Percentiles rank a stretch among this genome's conserved stretches.
Evolutionary conservation across 208 protist species (phyloP).

Genomic region (Acanthamoeba triangularis): DNA sequence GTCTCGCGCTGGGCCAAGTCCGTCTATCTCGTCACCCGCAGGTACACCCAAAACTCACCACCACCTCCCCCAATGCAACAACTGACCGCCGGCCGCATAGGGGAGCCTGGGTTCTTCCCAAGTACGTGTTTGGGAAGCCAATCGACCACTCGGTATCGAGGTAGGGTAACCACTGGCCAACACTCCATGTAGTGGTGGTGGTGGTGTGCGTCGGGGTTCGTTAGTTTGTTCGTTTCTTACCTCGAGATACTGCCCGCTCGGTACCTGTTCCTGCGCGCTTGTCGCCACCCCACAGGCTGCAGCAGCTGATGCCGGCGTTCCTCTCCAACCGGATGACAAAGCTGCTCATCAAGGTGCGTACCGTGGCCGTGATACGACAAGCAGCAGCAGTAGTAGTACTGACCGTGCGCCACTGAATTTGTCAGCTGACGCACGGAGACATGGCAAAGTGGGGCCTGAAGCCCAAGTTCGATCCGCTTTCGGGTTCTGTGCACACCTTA

Average conservation of each 20-base stretch:
- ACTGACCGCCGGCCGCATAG: neutral
- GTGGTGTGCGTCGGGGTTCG: too few relatives aligned
- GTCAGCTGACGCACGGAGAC: constrained; percentile 36
- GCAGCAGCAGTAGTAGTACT: neutral
- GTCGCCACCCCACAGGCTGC: too few relatives aligned
- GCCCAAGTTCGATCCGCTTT: neutral
- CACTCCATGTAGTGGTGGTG: neutral
- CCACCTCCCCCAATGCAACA: too few relatives aligned
- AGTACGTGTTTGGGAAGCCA: constrained; percentile 31
- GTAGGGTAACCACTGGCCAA: neutral
- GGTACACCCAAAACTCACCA: neutral
- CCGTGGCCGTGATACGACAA: too few relatives aligned
- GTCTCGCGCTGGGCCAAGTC: constrained; percentile 41
- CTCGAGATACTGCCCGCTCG: too few relatives aligned
- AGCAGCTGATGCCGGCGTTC: too few relatives aligned
- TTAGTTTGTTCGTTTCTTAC: too few relatives aligned
- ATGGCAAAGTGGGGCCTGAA: constrained; percentile 35
- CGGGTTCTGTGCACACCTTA: neutral
- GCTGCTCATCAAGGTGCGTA: too few relatives aligned
- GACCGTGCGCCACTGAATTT: neutral
- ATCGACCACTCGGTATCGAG: neutral
- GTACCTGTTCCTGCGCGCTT: too few relatives aligned
- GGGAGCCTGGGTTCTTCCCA: constrained; percentile 40
- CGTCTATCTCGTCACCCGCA: constrained; percentile 14
- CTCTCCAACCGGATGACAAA: too few relatives aligned